phyloP scores from a whole-genome alignment of 2,329 filamentous ascomycete species.

The Calonectria montana region DNA sequence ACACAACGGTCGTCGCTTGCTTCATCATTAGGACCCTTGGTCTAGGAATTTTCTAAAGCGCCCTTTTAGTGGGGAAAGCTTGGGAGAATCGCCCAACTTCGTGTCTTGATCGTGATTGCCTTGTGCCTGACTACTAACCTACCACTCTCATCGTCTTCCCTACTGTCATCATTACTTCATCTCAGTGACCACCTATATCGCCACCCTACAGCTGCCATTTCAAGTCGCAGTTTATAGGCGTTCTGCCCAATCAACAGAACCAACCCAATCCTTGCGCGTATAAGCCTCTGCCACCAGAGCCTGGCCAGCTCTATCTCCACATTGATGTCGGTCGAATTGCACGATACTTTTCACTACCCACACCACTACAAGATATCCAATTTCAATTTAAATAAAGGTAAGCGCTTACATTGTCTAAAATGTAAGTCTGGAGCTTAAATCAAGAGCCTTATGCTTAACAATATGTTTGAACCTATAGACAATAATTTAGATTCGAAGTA shows the following conservation, averaged over 20 bases:
- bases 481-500: slow-evolving; percentile 37
- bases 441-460: slow-evolving; percentile 35
- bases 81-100: slow-evolving; percentile 39
- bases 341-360: slow-evolving; percentile 66
- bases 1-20: slow-evolving; percentile 32
- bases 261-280: neutral
- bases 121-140: slow-evolving; percentile 33
- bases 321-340: slow-evolving; percentile 71
- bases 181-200: neutral
- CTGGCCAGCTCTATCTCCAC: slow-evolving; percentile 50
- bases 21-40: slow-evolving; percentile 33
- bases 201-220: neutral
- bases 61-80: slow-evolving; percentile 33
- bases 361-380: slow-evolving; percentile 68
- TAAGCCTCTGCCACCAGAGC: slow-evolving; percentile 34
- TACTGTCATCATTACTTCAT: slow-evolving; percentile 5
- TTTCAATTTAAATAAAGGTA: slow-evolving; percentile 67
- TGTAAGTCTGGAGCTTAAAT: slow-evolving; percentile 44
- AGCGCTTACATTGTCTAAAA: slow-evolving; percentile 66
- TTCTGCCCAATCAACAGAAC: neutral
- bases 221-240: neutral
- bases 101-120: slow-evolving; percentile 38
- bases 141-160: neutral
- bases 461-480: slow-evolving; percentile 23
- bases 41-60: slow-evolving; percentile 39